Percentiles rank a stretch among this genome's conserved stretches.
Conservation (phyloP, 495 filamentous ascomycete species). For the Immersiella caudata region DNA sequence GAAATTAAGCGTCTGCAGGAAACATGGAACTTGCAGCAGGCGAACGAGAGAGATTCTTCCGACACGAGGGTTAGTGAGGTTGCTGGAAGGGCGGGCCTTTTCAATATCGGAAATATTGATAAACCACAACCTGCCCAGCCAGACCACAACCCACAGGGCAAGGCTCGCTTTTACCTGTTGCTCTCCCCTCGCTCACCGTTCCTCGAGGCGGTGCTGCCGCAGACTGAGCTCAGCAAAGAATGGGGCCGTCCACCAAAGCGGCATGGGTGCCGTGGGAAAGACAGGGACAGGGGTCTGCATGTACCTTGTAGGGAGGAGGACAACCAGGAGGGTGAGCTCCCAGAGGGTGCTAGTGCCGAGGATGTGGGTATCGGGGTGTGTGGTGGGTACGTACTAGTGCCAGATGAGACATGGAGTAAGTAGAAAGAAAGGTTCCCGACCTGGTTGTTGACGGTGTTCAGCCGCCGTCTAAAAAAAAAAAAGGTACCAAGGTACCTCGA, state of each 20-base stretch:
- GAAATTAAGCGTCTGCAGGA: constrained; percentile 31
- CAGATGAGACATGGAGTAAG: constrained; percentile 31
- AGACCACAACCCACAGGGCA: not conserved
- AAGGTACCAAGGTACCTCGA: constrained; percentile 18
- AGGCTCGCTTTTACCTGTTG: not conserved
- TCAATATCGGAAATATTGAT: constrained; percentile 36
- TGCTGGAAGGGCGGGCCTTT: constrained; percentile 26
- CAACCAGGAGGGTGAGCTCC: not conserved
- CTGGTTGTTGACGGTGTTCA: constrained; percentile 33
- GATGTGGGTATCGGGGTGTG: not conserved
- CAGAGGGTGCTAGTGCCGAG: constrained; percentile 16
- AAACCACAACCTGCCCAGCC: constrained; percentile 23
- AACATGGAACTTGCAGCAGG: constrained; percentile 25
- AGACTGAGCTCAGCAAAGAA: constrained; percentile 30
- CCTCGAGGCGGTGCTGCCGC: constrained; percentile 27
- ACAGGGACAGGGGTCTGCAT: constrained; percentile 28
- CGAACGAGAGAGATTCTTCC: constrained; percentile 23
- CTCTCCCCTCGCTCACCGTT: constrained; percentile 16
- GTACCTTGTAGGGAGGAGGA: constrained; percentile 11
- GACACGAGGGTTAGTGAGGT: constrained; percentile 26
- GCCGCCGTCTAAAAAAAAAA: constrained; percentile 28
- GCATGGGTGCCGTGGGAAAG: constrained; percentile 16
- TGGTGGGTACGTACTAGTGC: constrained; percentile 25
- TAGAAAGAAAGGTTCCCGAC: constrained; percentile 26
- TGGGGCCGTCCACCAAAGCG: constrained; percentile 20